Percentiles rank a stretch among this genome's conserved stretches.
phyloP scores from a whole-genome alignment of 495 filamentous ascomycete species.

The Penicillium ochrochloron region DNA sequence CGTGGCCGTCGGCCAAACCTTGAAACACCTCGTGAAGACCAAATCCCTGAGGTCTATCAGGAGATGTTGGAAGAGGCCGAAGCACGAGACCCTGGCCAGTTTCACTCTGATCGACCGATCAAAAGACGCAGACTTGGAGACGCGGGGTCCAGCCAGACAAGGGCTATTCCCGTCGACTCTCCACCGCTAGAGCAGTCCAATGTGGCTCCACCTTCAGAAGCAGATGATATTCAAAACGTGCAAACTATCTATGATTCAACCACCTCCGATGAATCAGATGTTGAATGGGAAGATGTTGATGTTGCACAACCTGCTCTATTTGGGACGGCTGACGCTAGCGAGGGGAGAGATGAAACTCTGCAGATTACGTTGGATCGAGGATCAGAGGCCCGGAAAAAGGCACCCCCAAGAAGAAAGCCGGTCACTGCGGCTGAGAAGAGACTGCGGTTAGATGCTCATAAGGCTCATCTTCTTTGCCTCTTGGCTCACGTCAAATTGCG shows the following conservation, averaged over 20 bases:
- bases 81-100: constrained; percentile 41
- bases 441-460: constrained; percentile 77
- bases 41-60: constrained; percentile 61
- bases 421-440: constrained; percentile 72
- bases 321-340: constrained; percentile 12
- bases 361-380: constrained; percentile 62
- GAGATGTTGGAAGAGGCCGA: constrained; percentile 72
- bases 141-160: constrained; percentile 23
- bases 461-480: constrained; percentile 82
- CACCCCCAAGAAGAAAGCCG: constrained; percentile 55
- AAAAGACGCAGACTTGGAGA: constrained; percentile 52
- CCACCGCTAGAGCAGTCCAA: constrained; percentile 15
- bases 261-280: constrained; percentile 61
- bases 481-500: constrained; percentile 73
- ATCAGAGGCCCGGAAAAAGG: constrained; percentile 41
- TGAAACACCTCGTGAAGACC: constrained; percentile 21
- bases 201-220: constrained; percentile 1
- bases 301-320: constrained; percentile 48
- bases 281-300: constrained; percentile 75
- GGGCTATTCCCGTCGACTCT: constrained; percentile 25
- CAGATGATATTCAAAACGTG: constrained; percentile 29
- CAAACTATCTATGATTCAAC: constrained; percentile 53
- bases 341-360: constrained; percentile 45
- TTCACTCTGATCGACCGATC: constrained; percentile 39
- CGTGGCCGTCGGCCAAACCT: constrained; percentile 22